Percentiles rank a stretch among this genome's conserved stretches.
Evolutionary conservation across 2,329 filamentous ascomycete genomes (phyloP).

Genomic region (Sporothrix brunneoviolacea): DNA sequence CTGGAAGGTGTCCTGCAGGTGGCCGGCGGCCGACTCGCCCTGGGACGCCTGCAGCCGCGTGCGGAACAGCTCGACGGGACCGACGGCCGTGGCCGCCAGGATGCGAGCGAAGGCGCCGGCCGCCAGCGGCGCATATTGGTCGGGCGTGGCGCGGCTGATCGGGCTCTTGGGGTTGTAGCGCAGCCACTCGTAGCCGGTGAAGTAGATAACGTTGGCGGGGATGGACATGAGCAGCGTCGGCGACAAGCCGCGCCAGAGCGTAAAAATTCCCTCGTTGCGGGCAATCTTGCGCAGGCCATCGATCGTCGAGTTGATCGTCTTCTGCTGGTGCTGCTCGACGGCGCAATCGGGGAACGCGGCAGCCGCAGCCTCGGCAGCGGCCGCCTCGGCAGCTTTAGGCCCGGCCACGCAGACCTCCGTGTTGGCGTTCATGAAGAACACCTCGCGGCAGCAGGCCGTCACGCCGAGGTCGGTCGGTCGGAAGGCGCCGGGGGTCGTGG

Average conservation of each 20-base stretch:
- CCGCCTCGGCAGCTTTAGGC: conserved; percentile 45
- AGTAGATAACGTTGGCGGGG: conserved; percentile 96
- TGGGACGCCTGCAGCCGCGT: conserved; percentile 82
- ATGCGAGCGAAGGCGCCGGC: conserved; percentile 74
- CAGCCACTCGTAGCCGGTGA: conserved; percentile 95
- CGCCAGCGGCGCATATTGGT: conserved; percentile 70
- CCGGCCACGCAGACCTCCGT: conserved; percentile 74
- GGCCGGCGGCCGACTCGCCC: conserved; percentile 51
- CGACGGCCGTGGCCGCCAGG: conserved; percentile 74
- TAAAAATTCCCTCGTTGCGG: conserved; percentile 78
- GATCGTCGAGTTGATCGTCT: conserved; percentile 81
- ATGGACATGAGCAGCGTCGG: conserved; percentile 91
- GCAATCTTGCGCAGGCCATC: conserved; percentile 93
- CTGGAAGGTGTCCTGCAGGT: conserved; percentile 71
- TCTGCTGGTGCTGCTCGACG: conserved; percentile 77
- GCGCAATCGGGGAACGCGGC: conserved; percentile 59
- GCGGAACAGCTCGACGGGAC: conserved; percentile 88
- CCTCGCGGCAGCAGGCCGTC: conserved; percentile 90
- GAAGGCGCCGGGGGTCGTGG: conserved; percentile 57
- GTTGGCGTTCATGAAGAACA: conserved; percentile 90
- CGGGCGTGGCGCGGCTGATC: conserved; percentile 54
- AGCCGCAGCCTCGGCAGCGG: conserved; percentile 40
- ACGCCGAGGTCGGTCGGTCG: conserved; percentile 78
- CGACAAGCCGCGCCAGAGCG: conserved; percentile 89
- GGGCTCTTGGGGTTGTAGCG: conserved; percentile 68